Evolutionary conservation across 2,329 filamentous ascomycete species (phyloP).

Genomic region (Arthrobotrys iridis): DNA sequence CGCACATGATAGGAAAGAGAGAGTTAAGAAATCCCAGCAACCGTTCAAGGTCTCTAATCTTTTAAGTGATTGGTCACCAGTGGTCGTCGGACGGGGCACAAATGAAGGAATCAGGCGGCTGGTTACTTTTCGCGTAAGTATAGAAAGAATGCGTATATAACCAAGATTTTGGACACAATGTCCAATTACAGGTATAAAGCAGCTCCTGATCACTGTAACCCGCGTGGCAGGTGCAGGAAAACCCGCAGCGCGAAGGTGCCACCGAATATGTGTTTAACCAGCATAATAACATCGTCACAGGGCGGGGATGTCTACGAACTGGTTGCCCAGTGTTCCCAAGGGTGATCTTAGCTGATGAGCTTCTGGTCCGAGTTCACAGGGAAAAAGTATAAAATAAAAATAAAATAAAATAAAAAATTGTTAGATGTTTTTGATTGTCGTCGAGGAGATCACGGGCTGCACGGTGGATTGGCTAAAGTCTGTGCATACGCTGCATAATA

Average conservation of each 20-base stretch:
- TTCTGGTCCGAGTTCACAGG: background rate
- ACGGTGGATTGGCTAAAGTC: slow-evolving; percentile 40
- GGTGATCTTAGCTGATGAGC: slow-evolving; percentile 8
- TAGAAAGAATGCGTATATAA: background rate
- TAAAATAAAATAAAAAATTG: background rate
- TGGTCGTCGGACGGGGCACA: too few species aligned
- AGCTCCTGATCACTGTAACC: slow-evolving; percentile 8
- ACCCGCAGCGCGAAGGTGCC: background rate
- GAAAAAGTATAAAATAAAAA: background rate
- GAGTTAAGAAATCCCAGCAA: background rate
- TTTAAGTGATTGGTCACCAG: too few species aligned
- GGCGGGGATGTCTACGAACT: background rate
- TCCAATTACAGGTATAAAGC: background rate
- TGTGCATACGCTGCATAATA: slow-evolving; percentile 14
- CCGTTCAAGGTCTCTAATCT: too few species aligned
- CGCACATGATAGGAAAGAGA: slow-evolving; percentile 6
- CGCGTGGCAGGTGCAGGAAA: slow-evolving; percentile 45
- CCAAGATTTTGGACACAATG: background rate
- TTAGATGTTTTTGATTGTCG: background rate
- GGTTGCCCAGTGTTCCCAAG: background rate
- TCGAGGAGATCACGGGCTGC: slow-evolving; percentile 5
- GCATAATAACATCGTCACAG: background rate
- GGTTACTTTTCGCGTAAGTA: slow-evolving; percentile 5
- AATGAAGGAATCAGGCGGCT: background rate
- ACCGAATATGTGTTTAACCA: background rate